Evolutionary conservation across 495 filamentous ascomycete species (phyloP), one percentile per base, ranked within the genome.

Genomic region (Lindgomyces ingoldianus): DNA sequence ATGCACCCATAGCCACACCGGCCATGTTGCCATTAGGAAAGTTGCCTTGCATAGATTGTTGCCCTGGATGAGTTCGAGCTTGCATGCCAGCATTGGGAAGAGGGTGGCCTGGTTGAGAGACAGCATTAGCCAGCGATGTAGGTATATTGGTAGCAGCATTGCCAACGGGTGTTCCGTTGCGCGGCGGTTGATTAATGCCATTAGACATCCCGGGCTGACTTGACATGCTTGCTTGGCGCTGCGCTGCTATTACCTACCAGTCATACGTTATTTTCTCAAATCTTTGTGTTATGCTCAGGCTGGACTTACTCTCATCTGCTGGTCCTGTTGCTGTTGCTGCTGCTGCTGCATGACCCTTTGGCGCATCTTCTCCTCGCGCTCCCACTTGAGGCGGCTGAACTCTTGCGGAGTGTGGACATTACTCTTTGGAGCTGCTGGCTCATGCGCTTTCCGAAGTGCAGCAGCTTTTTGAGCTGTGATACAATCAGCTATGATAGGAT

Each of bases 361-460:
- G 44, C 84, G 83, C 46, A 90, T 74, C 62, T 90, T 89, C 68
- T 89, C 75, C 58, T 97, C 93, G 30, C 88, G 85, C 58, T 97
- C 92, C 73, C 87, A 85, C 73, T 93, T 91, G 70, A 96, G 80
- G 27, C 90, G 83, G 71, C 91, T 96, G 70, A 96, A 93, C 53
- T 96, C 90, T 66, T 90, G 85, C 0, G 94, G 93, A 0, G 93
- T 93, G 51, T 89, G 81, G 24, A 84, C 81, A 19, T 39, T 69
- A 22, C 39, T 48, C 68, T 73, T 73, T 3, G 72, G 64, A n/a
- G 62, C 57, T 1, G 58, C 48, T 10, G 69, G 69, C 49, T 77
- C 75, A 22, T 75, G 73, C 39, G 74, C 55, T 52, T 79, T 75
- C 42, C 78, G 73, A 30, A 74, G 69, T 16, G 72, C 70, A 25